Evolutionary conservation across 495 filamentous ascomycete genomes (phyloP).

Genomic region (Jackrogersella multiformis): DNA sequence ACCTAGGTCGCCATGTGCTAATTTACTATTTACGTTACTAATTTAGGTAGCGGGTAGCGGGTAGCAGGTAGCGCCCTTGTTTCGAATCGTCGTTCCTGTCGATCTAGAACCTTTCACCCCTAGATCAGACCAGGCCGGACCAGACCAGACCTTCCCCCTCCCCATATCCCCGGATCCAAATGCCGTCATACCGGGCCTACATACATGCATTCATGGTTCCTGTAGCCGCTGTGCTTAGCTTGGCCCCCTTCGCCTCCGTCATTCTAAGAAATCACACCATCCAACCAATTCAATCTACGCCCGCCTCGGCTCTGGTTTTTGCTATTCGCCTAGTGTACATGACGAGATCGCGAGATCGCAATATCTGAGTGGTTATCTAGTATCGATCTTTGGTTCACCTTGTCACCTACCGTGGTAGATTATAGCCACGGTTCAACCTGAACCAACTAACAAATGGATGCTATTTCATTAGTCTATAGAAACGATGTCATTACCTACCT

Average conservation of each 20-base stretch:
- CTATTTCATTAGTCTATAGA: neutral
- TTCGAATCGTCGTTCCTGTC: conserved; percentile 34
- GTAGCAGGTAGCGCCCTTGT: conserved; percentile 32
- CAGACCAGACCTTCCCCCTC: conserved; percentile 23
- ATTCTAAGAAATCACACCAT: conserved; percentile 26
- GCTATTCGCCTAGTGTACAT: neutral
- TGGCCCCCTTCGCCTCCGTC: conserved; percentile 14
- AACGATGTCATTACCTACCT: conserved; percentile 1
- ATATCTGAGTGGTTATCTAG: neutral
- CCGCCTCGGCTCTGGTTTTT: neutral
- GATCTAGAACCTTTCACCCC: conserved; percentile 33
- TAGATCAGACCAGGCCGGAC: conserved; percentile 15
- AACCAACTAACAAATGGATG: neutral
- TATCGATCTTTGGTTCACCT: conserved; percentile 4
- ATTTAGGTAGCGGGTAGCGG: too few relatives aligned
- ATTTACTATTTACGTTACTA: too few relatives aligned
- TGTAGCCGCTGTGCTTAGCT: conserved; percentile 17
- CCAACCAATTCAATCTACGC: conserved; percentile 25
- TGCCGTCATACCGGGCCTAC: conserved; percentile 42
- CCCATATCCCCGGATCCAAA: conserved; percentile 29
- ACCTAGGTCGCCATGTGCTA: conserved; percentile 41
- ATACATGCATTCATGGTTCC: too few relatives aligned
- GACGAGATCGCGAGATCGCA: conserved; percentile 6
- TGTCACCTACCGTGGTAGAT: neutral
- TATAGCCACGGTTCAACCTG: neutral